A percentile compares a stretch with the other conserved stretches of the same genome.
These are phyloP conservation scores for Eucalyptus regnans DNA, from an alignment of 345 rosid genomes.

Conservation along the genomic window DNA sequence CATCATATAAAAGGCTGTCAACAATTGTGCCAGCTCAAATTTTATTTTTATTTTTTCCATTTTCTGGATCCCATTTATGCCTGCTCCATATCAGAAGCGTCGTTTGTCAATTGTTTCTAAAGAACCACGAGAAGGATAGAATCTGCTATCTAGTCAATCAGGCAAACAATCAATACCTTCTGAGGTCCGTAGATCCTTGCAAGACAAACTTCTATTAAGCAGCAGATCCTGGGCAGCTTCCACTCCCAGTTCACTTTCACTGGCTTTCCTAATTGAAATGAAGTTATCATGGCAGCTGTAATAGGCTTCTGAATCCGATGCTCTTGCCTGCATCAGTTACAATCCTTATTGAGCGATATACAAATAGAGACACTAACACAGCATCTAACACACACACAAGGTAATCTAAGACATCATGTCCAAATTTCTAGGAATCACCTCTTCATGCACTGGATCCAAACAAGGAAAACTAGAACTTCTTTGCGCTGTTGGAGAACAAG, in stretches of 20 bases:
- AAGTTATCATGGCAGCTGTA: slow-evolving; percentile 63
- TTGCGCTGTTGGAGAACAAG: slow-evolving; percentile 28
- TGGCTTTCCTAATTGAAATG: slow-evolving; percentile 15
- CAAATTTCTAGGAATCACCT: slow-evolving; percentile 34
- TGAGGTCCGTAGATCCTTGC: slow-evolving; percentile 1
- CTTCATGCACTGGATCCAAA: slow-evolving; percentile 41
- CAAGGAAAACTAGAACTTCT: slow-evolving; percentile 23
- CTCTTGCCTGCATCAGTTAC: slow-evolving; percentile 26
- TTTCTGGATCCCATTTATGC: neutral
- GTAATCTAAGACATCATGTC: neutral
- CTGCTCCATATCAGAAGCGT: neutral
- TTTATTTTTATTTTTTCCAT: neutral
- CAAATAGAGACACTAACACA: neutral
- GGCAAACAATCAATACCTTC: slow-evolving; percentile 13
- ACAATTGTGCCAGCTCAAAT: neutral
- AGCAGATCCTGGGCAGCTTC: slow-evolving; percentile 14
- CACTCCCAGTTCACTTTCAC: slow-evolving; percentile 9
- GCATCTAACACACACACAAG: neutral
- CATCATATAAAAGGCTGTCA: neutral
- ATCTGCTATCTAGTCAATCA: neutral
- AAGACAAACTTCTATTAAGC: neutral
- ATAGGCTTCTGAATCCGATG: slow-evolving; percentile 44
- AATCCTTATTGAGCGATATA: neutral
- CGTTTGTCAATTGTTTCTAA: neutral
- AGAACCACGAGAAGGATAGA: neutral